These are phyloP conservation scores for Evansstolkia leycettana DNA, from an alignment of 495 filamentous ascomycete genomes.

Conservation along the genomic window DNA sequence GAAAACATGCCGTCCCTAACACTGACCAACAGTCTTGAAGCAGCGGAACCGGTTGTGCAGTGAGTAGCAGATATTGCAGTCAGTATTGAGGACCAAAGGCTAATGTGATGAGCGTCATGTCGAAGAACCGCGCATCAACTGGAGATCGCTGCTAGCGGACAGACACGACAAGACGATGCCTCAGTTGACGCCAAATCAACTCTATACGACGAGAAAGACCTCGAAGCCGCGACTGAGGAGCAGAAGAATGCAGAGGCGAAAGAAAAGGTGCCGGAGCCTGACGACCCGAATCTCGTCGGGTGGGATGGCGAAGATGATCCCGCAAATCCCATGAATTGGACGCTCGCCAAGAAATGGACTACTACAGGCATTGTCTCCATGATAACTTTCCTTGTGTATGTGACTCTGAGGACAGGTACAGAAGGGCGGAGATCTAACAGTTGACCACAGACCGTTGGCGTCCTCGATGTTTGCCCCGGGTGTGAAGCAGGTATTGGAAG, in stretches of 20 bases:
- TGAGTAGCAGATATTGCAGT: too few species aligned
- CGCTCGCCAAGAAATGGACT: slow-evolving; percentile 25
- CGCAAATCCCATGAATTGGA: slow-evolving; percentile 57
- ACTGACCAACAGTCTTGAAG: neutral
- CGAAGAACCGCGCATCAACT: neutral
- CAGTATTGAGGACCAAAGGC: too few species aligned
- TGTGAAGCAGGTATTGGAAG: slow-evolving; percentile 35
- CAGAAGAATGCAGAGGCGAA: neutral
- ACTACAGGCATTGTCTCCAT: slow-evolving; percentile 20
- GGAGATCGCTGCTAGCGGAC: neutral
- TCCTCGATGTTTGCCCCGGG: slow-evolving; percentile 66
- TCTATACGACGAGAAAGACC: slow-evolving; percentile 1
- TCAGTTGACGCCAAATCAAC: neutral
- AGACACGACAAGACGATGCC: neutral
- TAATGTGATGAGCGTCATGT: neutral
- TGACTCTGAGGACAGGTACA: too few species aligned
- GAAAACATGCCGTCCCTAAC: neutral
- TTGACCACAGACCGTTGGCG: slow-evolving; percentile 25
- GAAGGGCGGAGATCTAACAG: too few species aligned
- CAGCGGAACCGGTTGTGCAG: neutral
- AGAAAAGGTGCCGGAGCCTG: slow-evolving; percentile 8
- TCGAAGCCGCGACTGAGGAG: neutral
- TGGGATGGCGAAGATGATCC: slow-evolving; percentile 53
- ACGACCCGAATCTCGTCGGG: slow-evolving; percentile 12
- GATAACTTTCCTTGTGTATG: slow-evolving; percentile 32